Percentiles rank a stretch among this genome's conserved stretches.
Evolutionary conservation across 495 filamentous ascomycete species (phyloP).

Genomic region (Opeltia flavorubescens): DNA sequence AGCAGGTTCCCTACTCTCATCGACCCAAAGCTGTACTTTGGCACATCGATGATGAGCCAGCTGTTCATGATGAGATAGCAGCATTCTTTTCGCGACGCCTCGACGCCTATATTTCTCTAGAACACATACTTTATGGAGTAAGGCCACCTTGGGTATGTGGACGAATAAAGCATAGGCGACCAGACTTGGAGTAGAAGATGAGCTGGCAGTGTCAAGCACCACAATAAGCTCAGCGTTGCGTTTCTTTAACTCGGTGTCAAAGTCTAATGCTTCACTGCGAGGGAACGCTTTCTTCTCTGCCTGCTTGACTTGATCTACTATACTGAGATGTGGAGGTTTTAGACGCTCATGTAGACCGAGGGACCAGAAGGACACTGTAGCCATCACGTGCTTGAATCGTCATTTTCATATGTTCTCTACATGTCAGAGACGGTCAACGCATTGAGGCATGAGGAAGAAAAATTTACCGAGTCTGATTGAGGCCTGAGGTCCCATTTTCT

Average conservation of each 20-base stretch:
- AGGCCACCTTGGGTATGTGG: conserved; percentile 32
- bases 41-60: conserved; percentile 39
- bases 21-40: conserved; percentile 47
- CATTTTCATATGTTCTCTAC: background rate
- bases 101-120: conserved; percentile 33
- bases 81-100: conserved; percentile 37
- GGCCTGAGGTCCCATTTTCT: too few relatives aligned
- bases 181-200: conserved; percentile 11
- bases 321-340: conserved; percentile 12
- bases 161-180: conserved; percentile 42
- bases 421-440: too few relatives aligned
- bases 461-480: too few relatives aligned
- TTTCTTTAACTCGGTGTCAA: conserved; percentile 40
- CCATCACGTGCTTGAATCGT: conserved; percentile 4
- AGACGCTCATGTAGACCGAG: background rate
- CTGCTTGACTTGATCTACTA: conserved; percentile 29
- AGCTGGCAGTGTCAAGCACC: conserved; percentile 19
- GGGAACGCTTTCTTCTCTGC: conserved; percentile 47
- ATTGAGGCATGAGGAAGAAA: too few relatives aligned
- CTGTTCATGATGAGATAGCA: conserved; percentile 32
- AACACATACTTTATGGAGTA: conserved; percentile 48
- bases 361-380: conserved; percentile 1
- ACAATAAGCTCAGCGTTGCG: conserved; percentile 40
- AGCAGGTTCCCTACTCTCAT: conserved; percentile 36
- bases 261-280: conserved; percentile 39